phyloP scores from a whole-genome alignment of 495 filamentous ascomycete genomes.

The Podospora pseudopauciseta region DNA sequence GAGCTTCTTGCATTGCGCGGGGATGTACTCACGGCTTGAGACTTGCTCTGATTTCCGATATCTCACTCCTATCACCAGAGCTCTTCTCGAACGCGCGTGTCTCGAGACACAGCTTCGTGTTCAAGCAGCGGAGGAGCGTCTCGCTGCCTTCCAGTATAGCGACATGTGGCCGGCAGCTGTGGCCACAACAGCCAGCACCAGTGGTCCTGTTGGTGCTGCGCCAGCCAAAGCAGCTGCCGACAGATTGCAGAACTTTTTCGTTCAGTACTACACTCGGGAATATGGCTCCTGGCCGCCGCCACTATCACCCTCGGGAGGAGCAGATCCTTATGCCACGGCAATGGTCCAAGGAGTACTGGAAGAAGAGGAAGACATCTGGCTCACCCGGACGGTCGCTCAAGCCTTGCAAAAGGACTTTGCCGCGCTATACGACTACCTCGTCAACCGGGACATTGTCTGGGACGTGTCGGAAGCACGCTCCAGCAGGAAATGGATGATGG shows the following conservation, averaged over 20 bases:
- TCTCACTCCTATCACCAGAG: conserved; percentile 58
- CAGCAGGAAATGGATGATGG: conserved; percentile 60
- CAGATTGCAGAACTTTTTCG: conserved; percentile 53
- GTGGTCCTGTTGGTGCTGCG: conserved; percentile 26
- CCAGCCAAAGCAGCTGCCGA: conserved; percentile 50
- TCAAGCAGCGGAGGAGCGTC: conserved; percentile 55
- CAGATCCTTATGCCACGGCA: conserved; percentile 40
- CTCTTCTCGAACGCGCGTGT: conserved; percentile 58
- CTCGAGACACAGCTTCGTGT: conserved; percentile 62
- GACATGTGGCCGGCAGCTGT: conserved; percentile 57
- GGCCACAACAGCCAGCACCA: conserved; percentile 27
- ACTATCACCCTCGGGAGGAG: conserved; percentile 18
- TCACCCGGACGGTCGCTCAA: conserved; percentile 55
- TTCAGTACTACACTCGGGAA: conserved; percentile 49
- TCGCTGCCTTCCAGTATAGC: conserved; percentile 56
- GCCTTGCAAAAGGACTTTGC: conserved; percentile 64
- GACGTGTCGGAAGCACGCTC: conserved; percentile 54
- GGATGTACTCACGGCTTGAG: conserved; percentile 58
- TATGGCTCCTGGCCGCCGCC: conserved; percentile 57
- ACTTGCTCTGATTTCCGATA: conserved; percentile 53
- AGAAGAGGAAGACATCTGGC: conserved; percentile 53
- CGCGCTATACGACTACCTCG: conserved; percentile 68
- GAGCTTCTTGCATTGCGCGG: conserved; percentile 63
- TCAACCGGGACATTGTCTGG: conserved; percentile 65
- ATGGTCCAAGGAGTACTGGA: conserved; percentile 39